Evolutionary conservation across 306 rosid species (phyloP).

Genomic region (Acacia acuminata): DNA sequence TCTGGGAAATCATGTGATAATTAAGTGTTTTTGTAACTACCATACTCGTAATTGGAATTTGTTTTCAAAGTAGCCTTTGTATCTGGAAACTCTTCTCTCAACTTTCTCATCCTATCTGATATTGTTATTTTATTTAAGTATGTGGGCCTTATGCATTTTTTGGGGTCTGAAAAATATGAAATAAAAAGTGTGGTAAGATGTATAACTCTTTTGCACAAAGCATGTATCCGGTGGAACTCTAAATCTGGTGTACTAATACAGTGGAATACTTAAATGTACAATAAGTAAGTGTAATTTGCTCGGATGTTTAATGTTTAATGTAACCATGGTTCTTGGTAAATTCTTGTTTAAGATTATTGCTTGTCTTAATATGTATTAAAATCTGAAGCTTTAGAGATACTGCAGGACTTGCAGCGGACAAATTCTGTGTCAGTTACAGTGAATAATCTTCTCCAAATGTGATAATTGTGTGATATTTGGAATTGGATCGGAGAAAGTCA

Average conservation of each 20-base stretch:
- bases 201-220: neutral
- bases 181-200: neutral
- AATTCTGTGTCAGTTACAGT: conserved; percentile 88
- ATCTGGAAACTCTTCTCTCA: neutral
- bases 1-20: neutral
- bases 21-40: neutral
- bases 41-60: neutral
- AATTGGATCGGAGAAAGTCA: neutral
- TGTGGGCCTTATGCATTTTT: neutral
- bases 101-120: neutral
- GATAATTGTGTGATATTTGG: conserved; percentile 33
- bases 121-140: neutral
- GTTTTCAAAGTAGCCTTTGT: neutral
- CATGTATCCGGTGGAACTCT: neutral
- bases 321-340: too few relatives aligned
- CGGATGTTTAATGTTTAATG: too few relatives aligned
- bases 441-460: conserved; percentile 98
- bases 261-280: neutral
- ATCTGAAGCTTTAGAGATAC: conserved; percentile 28
- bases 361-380: too few relatives aligned
- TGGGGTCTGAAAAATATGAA: too few relatives aligned
- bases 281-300: neutral
- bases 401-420: conserved; percentile 94
- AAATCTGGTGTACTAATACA: neutral
- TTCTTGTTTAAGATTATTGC: too few relatives aligned